Conservation (phyloP, 192 early-diverging fungal genomes). For the Coemansia sp. region DNA sequence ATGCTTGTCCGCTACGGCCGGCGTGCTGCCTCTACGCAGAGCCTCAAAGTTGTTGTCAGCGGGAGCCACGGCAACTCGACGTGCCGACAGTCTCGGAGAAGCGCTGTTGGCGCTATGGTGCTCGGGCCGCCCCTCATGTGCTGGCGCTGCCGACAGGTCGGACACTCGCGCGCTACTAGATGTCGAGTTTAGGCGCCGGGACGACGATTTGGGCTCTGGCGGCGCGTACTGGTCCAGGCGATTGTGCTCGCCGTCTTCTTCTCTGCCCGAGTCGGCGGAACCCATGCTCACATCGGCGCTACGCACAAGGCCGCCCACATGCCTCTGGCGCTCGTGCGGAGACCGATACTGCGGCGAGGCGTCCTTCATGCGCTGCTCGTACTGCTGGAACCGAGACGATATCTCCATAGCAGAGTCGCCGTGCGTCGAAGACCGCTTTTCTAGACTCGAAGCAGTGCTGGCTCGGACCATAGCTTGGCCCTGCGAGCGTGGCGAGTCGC, state of each 20-base stretch:
- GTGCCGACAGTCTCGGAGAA: conserved; percentile 37
- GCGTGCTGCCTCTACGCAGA: conserved; percentile 15
- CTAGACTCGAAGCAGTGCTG: conserved; percentile 1
- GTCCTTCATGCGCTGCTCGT: conserved; percentile 28
- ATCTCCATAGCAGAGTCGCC: conserved; percentile 37
- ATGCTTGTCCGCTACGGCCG: neutral
- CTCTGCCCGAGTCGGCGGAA: neutral
- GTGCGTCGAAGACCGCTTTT: conserved; percentile 11
- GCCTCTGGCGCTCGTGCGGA: conserved; percentile 34
- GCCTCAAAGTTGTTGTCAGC: conserved; percentile 33
- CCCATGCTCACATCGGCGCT: conserved; percentile 7
- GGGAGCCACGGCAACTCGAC: neutral
- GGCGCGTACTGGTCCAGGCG: neutral
- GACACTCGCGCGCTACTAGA: conserved; percentile 14
- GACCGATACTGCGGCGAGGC: conserved; percentile 32
- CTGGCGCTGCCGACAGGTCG: neutral
- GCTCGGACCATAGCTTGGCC: neutral
- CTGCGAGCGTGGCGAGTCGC: conserved; percentile 10
- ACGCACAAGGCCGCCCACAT: neutral
- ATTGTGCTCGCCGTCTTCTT: neutral
- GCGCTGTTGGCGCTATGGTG: conserved; percentile 6
- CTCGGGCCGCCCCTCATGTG: conserved; percentile 10
- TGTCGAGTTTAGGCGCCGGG: conserved; percentile 7
- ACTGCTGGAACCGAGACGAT: conserved; percentile 40
- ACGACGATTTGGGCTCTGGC: conserved; percentile 11